phyloP scores from a whole-genome alignment of 2,329 filamentous ascomycete genomes.

The Alternaria ventricosa region DNA sequence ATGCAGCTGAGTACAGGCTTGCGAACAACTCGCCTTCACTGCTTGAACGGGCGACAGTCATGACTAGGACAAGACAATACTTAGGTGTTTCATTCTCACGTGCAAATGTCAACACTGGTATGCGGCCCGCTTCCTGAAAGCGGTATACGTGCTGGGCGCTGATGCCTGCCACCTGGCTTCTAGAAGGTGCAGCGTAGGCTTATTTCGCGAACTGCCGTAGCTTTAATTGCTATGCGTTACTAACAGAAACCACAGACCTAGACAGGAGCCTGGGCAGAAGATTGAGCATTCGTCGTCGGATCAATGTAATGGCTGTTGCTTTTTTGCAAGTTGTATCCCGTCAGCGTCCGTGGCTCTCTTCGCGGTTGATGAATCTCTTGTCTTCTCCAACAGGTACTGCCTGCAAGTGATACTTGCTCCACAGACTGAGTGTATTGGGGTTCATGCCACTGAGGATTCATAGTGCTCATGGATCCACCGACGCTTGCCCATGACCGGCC shows the following conservation, averaged over 20 bases:
- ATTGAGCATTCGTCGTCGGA: neutral
- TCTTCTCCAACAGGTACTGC: neutral
- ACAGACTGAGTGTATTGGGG: neutral
- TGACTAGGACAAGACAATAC: neutral
- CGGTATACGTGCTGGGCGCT: neutral
- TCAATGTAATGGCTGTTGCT: neutral
- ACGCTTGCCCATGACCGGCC: neutral
- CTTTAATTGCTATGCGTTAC: neutral
- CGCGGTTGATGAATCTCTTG: no score
- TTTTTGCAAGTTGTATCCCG: neutral
- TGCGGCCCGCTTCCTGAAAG: neutral
- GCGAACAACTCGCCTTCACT: neutral
- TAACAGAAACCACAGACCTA: neutral
- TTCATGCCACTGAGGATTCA: neutral
- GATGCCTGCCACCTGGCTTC: neutral
- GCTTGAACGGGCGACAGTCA: neutral
- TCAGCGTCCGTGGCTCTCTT: neutral
- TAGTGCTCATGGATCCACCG: neutral
- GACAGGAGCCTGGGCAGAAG: neutral
- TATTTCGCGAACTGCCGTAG: neutral
- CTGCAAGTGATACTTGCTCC: neutral
- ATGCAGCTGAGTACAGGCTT: neutral
- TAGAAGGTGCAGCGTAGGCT: neutral
- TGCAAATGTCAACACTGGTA: neutral
- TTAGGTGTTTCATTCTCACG: neutral